Conservation (phyloP, 768 basidiomycete species). For the Serpula lacrymans region DNA sequence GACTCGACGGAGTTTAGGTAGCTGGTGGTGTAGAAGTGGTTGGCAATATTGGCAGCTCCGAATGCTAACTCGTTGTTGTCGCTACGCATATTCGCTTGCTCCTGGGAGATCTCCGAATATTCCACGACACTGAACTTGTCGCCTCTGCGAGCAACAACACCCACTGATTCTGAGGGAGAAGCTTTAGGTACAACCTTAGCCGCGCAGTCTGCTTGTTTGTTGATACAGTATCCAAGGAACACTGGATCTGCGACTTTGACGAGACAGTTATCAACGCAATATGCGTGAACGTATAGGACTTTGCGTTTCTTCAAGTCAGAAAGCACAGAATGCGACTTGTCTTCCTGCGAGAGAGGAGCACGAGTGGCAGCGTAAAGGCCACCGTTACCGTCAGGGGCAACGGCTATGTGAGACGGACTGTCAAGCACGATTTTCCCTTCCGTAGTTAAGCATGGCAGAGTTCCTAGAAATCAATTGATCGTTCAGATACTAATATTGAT, state of each 20-base stretch:
- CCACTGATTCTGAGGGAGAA: constrained; percentile 85
- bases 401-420: constrained; percentile 73
- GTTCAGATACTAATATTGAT: constrained; percentile 1
- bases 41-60: constrained; percentile 95
- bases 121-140: constrained; percentile 90
- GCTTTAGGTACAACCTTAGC: constrained; percentile 96
- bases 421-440: constrained; percentile 94
- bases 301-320: constrained; percentile 74
- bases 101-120: constrained; percentile 91
- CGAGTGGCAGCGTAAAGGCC: constrained; percentile 95
- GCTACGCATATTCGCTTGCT: constrained; percentile 78
- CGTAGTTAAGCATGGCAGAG: constrained; percentile 90
- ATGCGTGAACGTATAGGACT: constrained; percentile 87
- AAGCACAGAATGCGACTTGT: constrained; percentile 71
- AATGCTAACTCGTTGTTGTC: constrained; percentile 77
- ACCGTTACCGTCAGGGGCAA: constrained; percentile 97
- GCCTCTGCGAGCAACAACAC: constrained; percentile 86
- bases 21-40: constrained; percentile 92
- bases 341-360: constrained; percentile 57
- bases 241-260: constrained; percentile 96
- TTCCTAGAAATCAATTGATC: constrained; percentile 52
- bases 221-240: constrained; percentile 93
- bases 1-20: constrained; percentile 76
- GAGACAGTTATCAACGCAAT: constrained; percentile 98
- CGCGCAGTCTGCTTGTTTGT: constrained; percentile 84